phyloP scores from a whole-genome alignment of 1,139 yeast genomes.

The Saccharomyces hybrid region DNA sequence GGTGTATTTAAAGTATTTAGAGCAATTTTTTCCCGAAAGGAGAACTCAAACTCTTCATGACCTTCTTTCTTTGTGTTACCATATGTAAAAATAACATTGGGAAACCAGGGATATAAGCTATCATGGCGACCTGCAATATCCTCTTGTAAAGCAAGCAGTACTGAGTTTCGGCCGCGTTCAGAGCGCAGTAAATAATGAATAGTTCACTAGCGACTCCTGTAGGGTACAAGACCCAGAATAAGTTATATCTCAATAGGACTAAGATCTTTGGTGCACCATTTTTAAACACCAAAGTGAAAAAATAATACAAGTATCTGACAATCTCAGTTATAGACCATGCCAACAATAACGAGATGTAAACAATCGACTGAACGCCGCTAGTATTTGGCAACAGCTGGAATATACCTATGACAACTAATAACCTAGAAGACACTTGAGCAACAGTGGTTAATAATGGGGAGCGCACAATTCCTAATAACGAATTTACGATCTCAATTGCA shows the following conservation, averaged over 20 bases:
- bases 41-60: slow-evolving; percentile 35
- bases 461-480: slow-evolving; percentile 69
- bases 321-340: slow-evolving; percentile 93
- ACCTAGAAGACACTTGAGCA: slow-evolving; percentile 80
- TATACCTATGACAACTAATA: slow-evolving; percentile 77
- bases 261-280: slow-evolving; percentile 49
- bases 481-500: slow-evolving; percentile 69
- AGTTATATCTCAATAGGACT: slow-evolving; percentile 71
- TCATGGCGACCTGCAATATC: slow-evolving; percentile 49
- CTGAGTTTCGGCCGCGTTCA: slow-evolving; percentile 49
- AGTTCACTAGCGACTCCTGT: slow-evolving; percentile 85
- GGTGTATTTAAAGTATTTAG: neutral
- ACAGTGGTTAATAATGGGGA: slow-evolving; percentile 78
- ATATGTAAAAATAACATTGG: slow-evolving; percentile 79
- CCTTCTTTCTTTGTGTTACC: slow-evolving; percentile 78
- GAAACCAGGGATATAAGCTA: slow-evolving; percentile 77
- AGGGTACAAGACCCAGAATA: slow-evolving; percentile 80
- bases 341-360: slow-evolving; percentile 55
- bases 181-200: slow-evolving; percentile 57
- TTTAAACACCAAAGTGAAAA: slow-evolving; percentile 34
- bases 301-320: slow-evolving; percentile 80
- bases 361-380: slow-evolving; percentile 43
- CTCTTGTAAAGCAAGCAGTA: slow-evolving; percentile 49
- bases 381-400: slow-evolving; percentile 69
- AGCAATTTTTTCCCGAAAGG: slow-evolving; percentile 3